Conservation (phyloP, 768 basidiomycete species). For the Suillus subluteus region DNA sequence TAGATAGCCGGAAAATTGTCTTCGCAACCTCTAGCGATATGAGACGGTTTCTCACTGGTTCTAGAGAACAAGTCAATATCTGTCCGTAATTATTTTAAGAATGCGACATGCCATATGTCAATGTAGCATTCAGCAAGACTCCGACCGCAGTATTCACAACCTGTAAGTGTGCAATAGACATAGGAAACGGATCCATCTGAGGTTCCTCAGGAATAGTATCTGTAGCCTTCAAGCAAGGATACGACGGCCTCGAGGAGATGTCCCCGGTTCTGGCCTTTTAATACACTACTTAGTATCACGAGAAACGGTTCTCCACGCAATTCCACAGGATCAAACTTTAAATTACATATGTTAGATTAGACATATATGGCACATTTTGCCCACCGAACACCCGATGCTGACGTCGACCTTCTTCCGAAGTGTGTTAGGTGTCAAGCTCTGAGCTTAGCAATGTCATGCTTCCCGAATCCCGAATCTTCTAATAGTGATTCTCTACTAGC, state of each 20-base stretch:
- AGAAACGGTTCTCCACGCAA: conserved; percentile 4
- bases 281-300: conserved; percentile 16
- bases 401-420: no score
- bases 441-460: no score
- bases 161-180: conserved; percentile 66
- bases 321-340: no score
- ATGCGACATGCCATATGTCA: conserved; percentile 67
- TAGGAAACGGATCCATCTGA: conserved; percentile 47
- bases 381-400: no score
- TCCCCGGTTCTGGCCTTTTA: conserved; percentile 73
- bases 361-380: no score
- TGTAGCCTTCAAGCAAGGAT: conserved; percentile 65
- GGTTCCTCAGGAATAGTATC: conserved; percentile 43
- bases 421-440: no score
- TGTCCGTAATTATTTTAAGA: conserved; percentile 5
- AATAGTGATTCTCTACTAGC: no score
- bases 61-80: conserved; percentile 40
- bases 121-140: conserved; percentile 74
- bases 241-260: conserved; percentile 69
- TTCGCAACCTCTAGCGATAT: conserved; percentile 69
- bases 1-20: conserved; percentile 69
- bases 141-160: conserved; percentile 80
- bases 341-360: no score
- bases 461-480: no score
- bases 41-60: conserved; percentile 70